Percentiles rank a stretch among this genome's conserved stretches.
Conservation (phyloP, 257 asterid species). For the Capsicum pubescens region DNA sequence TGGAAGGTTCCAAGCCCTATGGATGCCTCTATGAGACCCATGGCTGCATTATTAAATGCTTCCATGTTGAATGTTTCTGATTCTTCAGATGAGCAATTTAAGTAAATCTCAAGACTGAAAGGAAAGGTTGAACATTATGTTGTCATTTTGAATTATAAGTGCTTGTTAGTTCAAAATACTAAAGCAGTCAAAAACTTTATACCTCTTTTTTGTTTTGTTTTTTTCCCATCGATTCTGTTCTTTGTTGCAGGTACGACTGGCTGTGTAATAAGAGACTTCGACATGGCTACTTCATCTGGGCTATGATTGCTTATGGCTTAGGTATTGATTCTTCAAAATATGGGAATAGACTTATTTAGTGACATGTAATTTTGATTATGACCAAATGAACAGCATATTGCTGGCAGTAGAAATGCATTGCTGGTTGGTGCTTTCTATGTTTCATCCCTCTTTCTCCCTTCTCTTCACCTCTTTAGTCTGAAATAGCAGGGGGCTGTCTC, state of each 20-base stretch:
- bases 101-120: conserved; percentile 9
- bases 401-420: background rate
- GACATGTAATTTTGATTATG: conserved; percentile 17
- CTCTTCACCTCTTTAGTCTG: background rate
- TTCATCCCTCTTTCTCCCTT: background rate
- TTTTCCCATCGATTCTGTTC: background rate
- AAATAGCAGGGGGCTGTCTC: background rate
- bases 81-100: conserved; percentile 25
- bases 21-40: background rate
- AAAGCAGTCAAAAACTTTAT: conserved; percentile 22
- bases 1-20: background rate
- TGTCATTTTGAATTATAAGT: conserved; percentile 7
- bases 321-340: conserved; percentile 19
- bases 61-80: background rate
- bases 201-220: background rate
- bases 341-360: background rate
- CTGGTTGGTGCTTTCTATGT: background rate
- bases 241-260: conserved; percentile 84
- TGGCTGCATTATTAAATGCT: conserved; percentile 19
- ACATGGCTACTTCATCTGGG: conserved; percentile 84
- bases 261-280: conserved; percentile 74
- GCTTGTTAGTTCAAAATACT: background rate
- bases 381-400: background rate
- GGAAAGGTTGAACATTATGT: background rate
- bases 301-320: conserved; percentile 86